Evolutionary conservation across 257 asterid species (phyloP), one percentile per base, ranked within the genome.

Genomic region (Jaltomata sinuosa): DNA sequence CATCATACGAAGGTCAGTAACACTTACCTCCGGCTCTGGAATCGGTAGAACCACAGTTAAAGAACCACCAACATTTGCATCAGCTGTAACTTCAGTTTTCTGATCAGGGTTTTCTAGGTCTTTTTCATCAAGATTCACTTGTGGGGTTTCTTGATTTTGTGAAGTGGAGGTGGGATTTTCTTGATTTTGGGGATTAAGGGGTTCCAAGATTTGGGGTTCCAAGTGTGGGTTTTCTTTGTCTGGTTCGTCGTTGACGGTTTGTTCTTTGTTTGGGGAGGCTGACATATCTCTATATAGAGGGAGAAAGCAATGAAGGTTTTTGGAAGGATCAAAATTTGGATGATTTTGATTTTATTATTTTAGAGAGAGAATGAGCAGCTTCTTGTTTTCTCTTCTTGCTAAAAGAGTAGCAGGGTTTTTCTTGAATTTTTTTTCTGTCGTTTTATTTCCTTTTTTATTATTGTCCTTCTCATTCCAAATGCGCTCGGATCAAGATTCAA

Each of bases 21-120:
- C 71, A 2, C 86, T 79, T 67, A 59, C 81, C 38, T 14, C 55
- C 8, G 81, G 1, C 19, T 74, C 92, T 2, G 80, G 50, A 79
- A 83, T 54, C 5, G 90, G 89, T 14, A 87, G 83, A 27, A 61
- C 80, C 50, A 79, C 83, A 67, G 16, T 84, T 15, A 59, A 68
- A 10, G 77, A 22, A 62, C 62, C 71, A 14, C 47, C 29, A 83
- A 27, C 50, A 42, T 49, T 50, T 1, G 59, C 80, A 71, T 54
- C 84, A 86, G 79, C 40, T 50, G 54, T n/a, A 74, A 57, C 54
- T 31, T 34, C 9, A 49, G 29, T 3, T 64, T 82, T 38, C 19
- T 65, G 61, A n/a, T 82, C 85, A 3, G 84, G 68, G 87, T 72
- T 85, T n/a, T 87, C 91, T 69, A 19, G 88, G 36, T 83, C 61